phyloP scores from a whole-genome alignment of 768 basidiomycete species.

The Lanmaoa pseudosensibilis region DNA sequence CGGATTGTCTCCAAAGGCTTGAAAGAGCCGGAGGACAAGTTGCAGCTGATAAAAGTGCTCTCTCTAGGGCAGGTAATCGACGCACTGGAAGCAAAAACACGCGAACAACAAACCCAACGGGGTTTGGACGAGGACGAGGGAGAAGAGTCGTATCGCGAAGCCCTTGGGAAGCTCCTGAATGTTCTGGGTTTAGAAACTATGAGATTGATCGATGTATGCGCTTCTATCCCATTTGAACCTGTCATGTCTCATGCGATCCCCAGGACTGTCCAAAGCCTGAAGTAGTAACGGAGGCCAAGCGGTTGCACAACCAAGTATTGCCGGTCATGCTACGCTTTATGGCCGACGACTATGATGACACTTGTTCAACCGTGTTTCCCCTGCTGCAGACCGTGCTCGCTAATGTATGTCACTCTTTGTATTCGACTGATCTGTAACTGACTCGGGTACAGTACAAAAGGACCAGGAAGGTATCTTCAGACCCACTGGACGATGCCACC shows the following conservation, averaged over 20 bases:
- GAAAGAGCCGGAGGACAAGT: slow-evolving; percentile 86
- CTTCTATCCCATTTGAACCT: not conserved
- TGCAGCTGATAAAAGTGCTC: slow-evolving; percentile 87
- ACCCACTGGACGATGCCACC: slow-evolving; percentile 62
- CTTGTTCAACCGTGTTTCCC: slow-evolving; percentile 80
- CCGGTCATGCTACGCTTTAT: slow-evolving; percentile 87
- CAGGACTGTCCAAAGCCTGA: slow-evolving; percentile 64
- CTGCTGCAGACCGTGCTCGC: slow-evolving; percentile 73
- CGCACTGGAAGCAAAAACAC: slow-evolving; percentile 75
- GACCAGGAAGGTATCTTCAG: slow-evolving; percentile 56
- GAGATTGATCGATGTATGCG: slow-evolving; percentile 75
- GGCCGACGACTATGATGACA: slow-evolving; percentile 89
- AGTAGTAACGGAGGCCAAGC: slow-evolving; percentile 61
- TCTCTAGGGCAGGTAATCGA: slow-evolving; percentile 81
- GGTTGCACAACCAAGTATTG: slow-evolving; percentile 63
- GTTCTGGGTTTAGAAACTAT: slow-evolving; percentile 78
- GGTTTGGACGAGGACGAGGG: slow-evolving; percentile 80
- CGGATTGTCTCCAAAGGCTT: slow-evolving; percentile 91
- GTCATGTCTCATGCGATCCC: slow-evolving; percentile 4
- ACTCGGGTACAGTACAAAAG: slow-evolving; percentile 73
- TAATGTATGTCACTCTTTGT: slow-evolving; percentile 48
- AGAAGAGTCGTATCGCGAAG: slow-evolving; percentile 86
- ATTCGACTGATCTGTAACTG: slow-evolving; percentile 1
- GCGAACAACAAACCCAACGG: slow-evolving; percentile 61
- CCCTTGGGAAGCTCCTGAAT: slow-evolving; percentile 81